These are phyloP conservation scores for Paramyrothecium sp. DNA, from an alignment of 2,329 filamentous ascomycete genomes.

Conservation along the genomic window DNA sequence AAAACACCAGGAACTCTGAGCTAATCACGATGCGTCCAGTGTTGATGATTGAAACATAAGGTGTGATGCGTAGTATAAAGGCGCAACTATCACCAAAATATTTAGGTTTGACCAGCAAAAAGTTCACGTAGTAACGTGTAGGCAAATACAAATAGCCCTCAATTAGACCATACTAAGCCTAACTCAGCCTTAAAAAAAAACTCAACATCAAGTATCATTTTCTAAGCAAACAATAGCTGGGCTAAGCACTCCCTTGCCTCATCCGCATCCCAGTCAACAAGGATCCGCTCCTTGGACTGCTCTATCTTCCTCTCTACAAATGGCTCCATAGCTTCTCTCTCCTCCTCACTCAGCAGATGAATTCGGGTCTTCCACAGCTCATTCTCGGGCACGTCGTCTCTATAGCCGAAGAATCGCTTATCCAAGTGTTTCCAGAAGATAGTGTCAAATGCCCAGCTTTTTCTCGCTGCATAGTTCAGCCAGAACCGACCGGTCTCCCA, in stretches of 20 bases:
- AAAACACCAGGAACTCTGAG: too few relatives aligned
- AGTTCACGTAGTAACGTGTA: too few relatives aligned
- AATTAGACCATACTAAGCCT: too few relatives aligned
- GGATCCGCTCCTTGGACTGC: slow-evolving; percentile 17
- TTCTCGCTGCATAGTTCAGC: slow-evolving; percentile 31
- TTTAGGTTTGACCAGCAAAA: too few relatives aligned
- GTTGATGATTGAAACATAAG: too few relatives aligned
- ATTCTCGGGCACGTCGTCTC: slow-evolving; percentile 6
- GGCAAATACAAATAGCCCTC: too few relatives aligned
- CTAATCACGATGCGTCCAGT: too few relatives aligned
- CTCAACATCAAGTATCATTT: too few relatives aligned
- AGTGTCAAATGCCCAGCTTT: slow-evolving; percentile 31
- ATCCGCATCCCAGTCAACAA: slow-evolving; percentile 22
- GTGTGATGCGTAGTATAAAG: too few relatives aligned
- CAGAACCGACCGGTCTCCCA: slow-evolving; percentile 31
- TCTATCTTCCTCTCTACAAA: slow-evolving; percentile 27
- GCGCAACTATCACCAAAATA: too few relatives aligned
- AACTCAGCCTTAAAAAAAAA: too few relatives aligned
- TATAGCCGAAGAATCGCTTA: slow-evolving; percentile 8
- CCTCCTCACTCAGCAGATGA: slow-evolving; percentile 19
- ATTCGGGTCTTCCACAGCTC: slow-evolving; percentile 24
- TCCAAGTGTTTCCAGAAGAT: slow-evolving; percentile 31
- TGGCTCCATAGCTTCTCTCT: slow-evolving; percentile 22
- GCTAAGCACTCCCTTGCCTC: slow-evolving; percentile 13
- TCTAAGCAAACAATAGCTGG: slow-evolving; percentile 13